Evolutionary conservation across 108 stramenopile species (phyloP).

Genomic region (Cyclotella cryptica): DNA sequence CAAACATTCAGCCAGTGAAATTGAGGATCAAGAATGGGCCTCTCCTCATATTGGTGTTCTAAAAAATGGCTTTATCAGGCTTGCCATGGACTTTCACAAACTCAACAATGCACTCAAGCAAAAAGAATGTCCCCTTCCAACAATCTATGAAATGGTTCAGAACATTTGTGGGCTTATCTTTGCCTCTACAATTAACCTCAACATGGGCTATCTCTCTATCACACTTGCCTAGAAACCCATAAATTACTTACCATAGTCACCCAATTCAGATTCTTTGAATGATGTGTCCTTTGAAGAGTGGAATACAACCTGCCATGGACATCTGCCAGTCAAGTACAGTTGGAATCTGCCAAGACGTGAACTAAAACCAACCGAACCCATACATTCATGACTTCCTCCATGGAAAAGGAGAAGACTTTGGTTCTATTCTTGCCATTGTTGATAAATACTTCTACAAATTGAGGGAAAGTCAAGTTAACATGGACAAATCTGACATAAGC

Average conservation of each 20-base stretch:
- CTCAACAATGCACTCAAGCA: slow-evolving; percentile 5
- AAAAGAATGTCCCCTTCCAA: background rate
- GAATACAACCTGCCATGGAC: slow-evolving; percentile 18
- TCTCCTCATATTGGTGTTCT: slow-evolving; percentile 15
- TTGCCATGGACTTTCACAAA: slow-evolving; percentile 18
- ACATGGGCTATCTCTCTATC: slow-evolving; percentile 22
- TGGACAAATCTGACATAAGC: background rate
- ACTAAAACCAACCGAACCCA: background rate
- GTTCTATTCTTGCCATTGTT: background rate
- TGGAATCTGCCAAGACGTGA: background rate
- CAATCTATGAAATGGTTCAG: slow-evolving; percentile 9
- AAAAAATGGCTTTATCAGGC: slow-evolving; percentile 12
- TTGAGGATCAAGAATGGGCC: slow-evolving; percentile 20
- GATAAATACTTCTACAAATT: background rate
- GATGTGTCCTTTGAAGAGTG: background rate
- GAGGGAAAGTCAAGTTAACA: background rate
- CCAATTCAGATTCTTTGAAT: slow-evolving; percentile 5
- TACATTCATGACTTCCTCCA: slow-evolving; percentile 21
- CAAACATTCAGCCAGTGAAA: background rate
- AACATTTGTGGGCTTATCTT: background rate
- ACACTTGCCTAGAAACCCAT: background rate
- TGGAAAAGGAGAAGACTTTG: slow-evolving; percentile 1
- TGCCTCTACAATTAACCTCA: slow-evolving; percentile 6
- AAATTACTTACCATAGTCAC: slow-evolving; percentile 14
- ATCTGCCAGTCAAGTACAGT: slow-evolving; percentile 13